Base-by-base conservation (phyloP, 805 yeast species). In the Metschnikowia picachoensis region DNA sequence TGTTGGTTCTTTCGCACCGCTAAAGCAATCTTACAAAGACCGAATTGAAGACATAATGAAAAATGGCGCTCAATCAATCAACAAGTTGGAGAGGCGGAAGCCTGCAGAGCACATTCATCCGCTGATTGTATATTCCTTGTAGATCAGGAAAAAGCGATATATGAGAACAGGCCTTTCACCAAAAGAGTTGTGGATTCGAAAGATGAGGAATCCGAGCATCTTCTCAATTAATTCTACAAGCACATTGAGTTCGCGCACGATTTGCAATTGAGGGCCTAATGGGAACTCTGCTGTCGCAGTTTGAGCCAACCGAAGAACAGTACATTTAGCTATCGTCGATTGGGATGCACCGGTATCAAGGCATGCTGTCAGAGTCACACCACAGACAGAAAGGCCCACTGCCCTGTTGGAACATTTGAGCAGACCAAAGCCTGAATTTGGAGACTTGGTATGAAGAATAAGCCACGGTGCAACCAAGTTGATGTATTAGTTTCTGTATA, bases 381-480 rank as follows among this genome's bases (percentile, higher is more conserved):
- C 69, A 7, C 69, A 66, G 53, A 71, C 69, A 2, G 72, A 66
- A 47, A 57, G 70, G 53, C 72, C 71, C 2, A 68, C 66, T n/a
- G 67, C 57, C 15, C 63, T 65, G 49, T 60, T 70, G 49, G 55
- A 59, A 37, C 68, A 69, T 43, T 66, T 68, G 60, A 70, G 68
- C 56, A 63, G 61, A 49, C 48, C 46, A 33, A 41, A 39, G n/a
- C 44, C 46, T 11, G 42, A 44, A 13, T 44, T 37, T 17, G 50
- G 46, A 11, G 43, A 42, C 42, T 42, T 39, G 35, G 25, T 46
- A n/a, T 39, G 25, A 20, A 20, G 25, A 20, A 20, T 20, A 5
- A 20, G 25, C 25, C 25, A 20, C 7, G 25, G 25, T 20, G 25
- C 7, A 5, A 20, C 25, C 25, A 20, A 20, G 25, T 20, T 20